Evolutionary conservation across 345 rosid species (phyloP), one percentile per base, ranked within the genome.

Genomic region (Turritis glabra): DNA sequence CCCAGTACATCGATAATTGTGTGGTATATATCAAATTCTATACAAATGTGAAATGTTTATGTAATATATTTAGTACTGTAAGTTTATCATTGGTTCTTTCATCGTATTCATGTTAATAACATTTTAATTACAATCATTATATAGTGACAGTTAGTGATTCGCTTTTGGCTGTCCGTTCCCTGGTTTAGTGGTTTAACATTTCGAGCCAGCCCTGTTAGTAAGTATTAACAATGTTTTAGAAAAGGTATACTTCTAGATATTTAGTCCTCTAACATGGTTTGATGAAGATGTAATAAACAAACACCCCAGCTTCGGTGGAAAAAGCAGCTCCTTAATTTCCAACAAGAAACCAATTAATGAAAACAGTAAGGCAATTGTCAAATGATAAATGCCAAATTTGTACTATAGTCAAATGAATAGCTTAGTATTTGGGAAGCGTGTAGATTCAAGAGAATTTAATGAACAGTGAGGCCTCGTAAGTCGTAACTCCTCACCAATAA

Each of bases 391-490:
- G 44, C 27, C 41, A 63, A 37, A 43, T 75, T 50, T 59, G 47
- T 40, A n/a, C n/a, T n/a, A 2, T 59, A 67, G 69, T 75, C 63
- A 60, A 51, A 21, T 48, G n/a, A 40, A 29, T 75, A 68, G 48
- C 63, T 59, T 51, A 67, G 46, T 27, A 27, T 40, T 67, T 61
- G 74, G 56, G 69, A 75, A 68, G 19, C 38, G 74, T 67, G 69
- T 22, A 50, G 53, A 60, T 51, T 59, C 55, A 59, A 51, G n/a
- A 12, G 18, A 8, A 67, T 21, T 75, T 38, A 75, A 67, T 75
- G 62, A 67, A 35, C 29, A 25, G 25, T 43, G 17, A 32, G 22
- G 15, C 62, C 17, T 47, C n/a, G n/a, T n/a, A n/a, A n/a, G n/a
- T n/a, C 65, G 47, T 43, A 57, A 67, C 46, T 74, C 33, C 64